Base-by-base conservation (phyloP, 2,329 filamentous ascomycete species). In the Rhynchosporium graminicola region DNA sequence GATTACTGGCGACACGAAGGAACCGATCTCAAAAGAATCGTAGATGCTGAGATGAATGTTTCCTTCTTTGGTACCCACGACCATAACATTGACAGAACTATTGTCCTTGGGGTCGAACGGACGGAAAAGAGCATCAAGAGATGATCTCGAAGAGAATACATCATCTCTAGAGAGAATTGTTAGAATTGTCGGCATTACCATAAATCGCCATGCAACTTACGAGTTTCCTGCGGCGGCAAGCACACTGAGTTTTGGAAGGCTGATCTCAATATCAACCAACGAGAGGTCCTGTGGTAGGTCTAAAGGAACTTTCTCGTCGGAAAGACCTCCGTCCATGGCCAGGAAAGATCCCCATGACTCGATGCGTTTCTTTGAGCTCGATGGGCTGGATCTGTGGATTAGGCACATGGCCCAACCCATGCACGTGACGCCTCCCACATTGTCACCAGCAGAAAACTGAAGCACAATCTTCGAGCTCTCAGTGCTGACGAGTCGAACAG, bases 401-500 rank as follows among this genome's bases (percentile, higher is more conserved):
- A 66, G 38, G 60, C 74, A 68, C 68, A 77, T 50, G 74, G 74
- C 50, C 76, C 76, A 65, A 72, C 70, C 46, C 75, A 76, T 54
- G 79, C 79, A 70, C 66, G 78, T 80, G 60, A 87, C 77, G 15
- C 76, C 76, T n/a, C 59, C 65, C 29, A 68, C 67, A 20, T 70
- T 59, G 46, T 72, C 64, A n/a, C 68, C 69, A 69, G 76, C 65
- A 13, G 68, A 71, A 70, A 91, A 88, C 70, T 89, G 85, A 74
- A 95, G 89, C 26, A 92, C 86, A 12, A 89, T 85, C 76, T 94
- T 96, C 74, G 87, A 90, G 69, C 86, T 93, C 74, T 95, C 92
- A 28, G 92, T 78, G 64, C 89, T 90, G 74, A 94, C 83, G 42
- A 96, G 78, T 62, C 91, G 87, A 26, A 95, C 85, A 6, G 84